Conservation (phyloP, 305 asterid genomes). For the Fraxinus baroniana region DNA sequence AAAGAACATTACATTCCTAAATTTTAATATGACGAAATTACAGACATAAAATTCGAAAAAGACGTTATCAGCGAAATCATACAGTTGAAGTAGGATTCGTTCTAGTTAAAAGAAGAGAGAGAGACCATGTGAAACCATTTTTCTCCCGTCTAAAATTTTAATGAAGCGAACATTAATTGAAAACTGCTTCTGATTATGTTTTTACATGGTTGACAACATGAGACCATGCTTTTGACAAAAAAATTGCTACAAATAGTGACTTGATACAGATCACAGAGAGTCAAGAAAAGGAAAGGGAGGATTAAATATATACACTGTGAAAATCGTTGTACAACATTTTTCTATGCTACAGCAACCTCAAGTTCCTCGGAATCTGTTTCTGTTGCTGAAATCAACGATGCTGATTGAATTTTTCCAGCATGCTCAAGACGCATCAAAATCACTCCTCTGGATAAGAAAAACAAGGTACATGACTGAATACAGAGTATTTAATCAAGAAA, state of each 20-base stretch:
- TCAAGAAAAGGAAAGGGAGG: background rate
- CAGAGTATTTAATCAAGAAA: background rate
- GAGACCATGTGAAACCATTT: background rate
- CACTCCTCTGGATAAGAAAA: conserved; percentile 62
- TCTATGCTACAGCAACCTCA: conserved; percentile 32
- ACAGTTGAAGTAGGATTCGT: background rate
- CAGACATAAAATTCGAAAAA: background rate
- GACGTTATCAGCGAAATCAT: background rate
- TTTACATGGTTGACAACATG: background rate
- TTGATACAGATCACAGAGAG: background rate
- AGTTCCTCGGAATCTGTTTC: conserved; percentile 58
- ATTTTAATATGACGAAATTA: background rate
- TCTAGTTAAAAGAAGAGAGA: background rate
- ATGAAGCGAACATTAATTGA: background rate
- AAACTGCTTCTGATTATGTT: background rate
- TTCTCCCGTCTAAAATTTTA: background rate
- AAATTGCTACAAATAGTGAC: background rate
- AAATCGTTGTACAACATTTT: background rate
- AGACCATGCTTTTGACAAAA: background rate
- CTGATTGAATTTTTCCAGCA: conserved; percentile 90
- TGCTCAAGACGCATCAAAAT: conserved; percentile 94
- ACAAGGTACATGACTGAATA: background rate
- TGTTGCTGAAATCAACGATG: conserved; percentile 80
- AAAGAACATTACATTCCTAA: background rate
- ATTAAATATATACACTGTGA: background rate